Conservation (phyloP, 331 rosid genomes). For the Dryas integrifolia region DNA sequence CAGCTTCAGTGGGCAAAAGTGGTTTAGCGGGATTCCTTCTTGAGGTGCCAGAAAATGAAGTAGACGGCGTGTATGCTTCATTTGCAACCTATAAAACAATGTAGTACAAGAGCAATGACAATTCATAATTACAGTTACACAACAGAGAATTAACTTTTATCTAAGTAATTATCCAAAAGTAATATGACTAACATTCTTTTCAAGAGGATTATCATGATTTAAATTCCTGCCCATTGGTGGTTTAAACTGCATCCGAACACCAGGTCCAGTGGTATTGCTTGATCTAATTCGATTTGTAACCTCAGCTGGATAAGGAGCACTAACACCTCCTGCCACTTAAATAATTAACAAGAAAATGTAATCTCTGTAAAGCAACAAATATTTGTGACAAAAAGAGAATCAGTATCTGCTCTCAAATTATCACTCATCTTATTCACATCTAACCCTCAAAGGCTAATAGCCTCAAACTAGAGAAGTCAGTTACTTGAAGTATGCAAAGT, state of each 20-base stretch:
- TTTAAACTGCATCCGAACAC: conserved; percentile 71
- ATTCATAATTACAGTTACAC: neutral
- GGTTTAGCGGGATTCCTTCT: conserved; percentile 57
- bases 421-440: conserved; percentile 8
- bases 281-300: conserved; percentile 55
- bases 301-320: conserved; percentile 44
- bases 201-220: conserved; percentile 57
- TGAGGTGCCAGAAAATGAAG: conserved; percentile 58
- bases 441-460: conserved; percentile 12
- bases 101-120: neutral
- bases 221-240: conserved; percentile 52
- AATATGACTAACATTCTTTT: conserved; percentile 58
- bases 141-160: neutral
- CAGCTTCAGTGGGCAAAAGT: conserved; percentile 48
- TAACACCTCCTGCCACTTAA: conserved; percentile 34
- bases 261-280: conserved; percentile 54
- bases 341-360: conserved; percentile 11
- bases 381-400: neutral
- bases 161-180: neutral
- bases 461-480: conserved; percentile 10
- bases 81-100: conserved; percentile 48
- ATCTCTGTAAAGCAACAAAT: conserved; percentile 9
- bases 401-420: neutral
- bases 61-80: conserved; percentile 52
- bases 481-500: conserved; percentile 9